Evolutionary conservation across 129 eudicot genomes (phyloP), one percentile per base, ranked within the genome.

Genomic region (Flaveria trinervia): DNA sequence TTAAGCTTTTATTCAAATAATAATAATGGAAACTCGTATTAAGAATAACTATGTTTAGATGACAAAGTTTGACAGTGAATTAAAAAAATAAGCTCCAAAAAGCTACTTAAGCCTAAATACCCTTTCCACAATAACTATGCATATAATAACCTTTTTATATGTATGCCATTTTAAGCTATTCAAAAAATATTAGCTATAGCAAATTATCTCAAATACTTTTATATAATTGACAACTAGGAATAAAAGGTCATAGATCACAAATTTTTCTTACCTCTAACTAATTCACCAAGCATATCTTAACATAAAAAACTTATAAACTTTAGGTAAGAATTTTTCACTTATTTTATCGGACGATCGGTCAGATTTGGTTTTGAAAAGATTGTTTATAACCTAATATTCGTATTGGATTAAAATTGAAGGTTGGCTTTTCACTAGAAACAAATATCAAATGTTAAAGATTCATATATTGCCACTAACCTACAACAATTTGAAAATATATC

Each of bases 401-500:
- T 57, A 22, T 57, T 0, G 26, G 8, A 36, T 4, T 36, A 36
- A 36, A 36, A 36, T 5, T 5, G 41, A 36, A 36, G 7, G 41
- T 36, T 36, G 7, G 41, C 5, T 36, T 6, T 36, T 36, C 41
- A 36, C 41, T 5, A 36, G 11, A 25, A 61, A 61, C 68, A 26
- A 26, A 25, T 10, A 26, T 17, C 20, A 30, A 64, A 64, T 64
- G 22, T 14, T 30, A 64, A 18, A 28, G 36, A 49, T 64, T 22
- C 15, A 64, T 16, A 33, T 14, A 36, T 49, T 30, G 14, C 11
- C 48, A 26, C 22, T n/a, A 46, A 65, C 43, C 10, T 57, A 57
- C 61, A 75, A 75, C 79, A 62, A 75, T 23, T 30, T 60, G 60
- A 61, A 28, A 61, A 61, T 26, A 61, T 28, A n/a, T 74, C 0